A percentile compares a stretch with the other conserved stretches of the same genome.
phyloP scores from a whole-genome alignment of 306 rosid species.

The Castanea mollissima region DNA sequence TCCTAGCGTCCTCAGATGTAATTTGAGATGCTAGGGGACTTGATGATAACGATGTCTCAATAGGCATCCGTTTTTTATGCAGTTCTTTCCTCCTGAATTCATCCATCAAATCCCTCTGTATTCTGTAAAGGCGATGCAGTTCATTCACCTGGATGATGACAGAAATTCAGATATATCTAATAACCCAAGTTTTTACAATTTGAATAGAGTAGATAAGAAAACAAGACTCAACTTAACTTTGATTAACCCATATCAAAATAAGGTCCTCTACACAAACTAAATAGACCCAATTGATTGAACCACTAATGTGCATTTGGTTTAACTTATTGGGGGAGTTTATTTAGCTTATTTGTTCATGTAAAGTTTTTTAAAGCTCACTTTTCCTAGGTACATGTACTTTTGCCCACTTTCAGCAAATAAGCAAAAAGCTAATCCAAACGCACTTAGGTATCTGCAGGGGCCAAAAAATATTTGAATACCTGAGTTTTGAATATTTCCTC shows the following conservation, averaged over 20 bases:
- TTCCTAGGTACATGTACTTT: no score
- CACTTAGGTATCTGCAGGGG: not conserved
- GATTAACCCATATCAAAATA: conserved; percentile 16
- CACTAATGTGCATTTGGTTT: not conserved
- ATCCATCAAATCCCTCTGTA: conserved; percentile 85
- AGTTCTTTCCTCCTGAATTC: conserved; percentile 62
- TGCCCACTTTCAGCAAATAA: no score
- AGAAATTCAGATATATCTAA: conserved; percentile 21
- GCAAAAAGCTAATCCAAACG: no score
- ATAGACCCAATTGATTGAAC: conserved; percentile 13
- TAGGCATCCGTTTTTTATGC: conserved; percentile 45
- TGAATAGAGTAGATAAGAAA: conserved; percentile 7
- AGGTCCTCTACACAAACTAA: conserved; percentile 9
- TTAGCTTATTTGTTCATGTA: no score
- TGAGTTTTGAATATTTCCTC: conserved; percentile 80
- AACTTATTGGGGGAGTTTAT: no score
- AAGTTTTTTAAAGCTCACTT: no score
- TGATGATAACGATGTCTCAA: conserved; percentile 60
- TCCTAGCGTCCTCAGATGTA: conserved; percentile 54
- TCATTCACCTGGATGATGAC: conserved; percentile 64
- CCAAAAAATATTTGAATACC: conserved; percentile 40
- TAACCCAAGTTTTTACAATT: conserved; percentile 12
- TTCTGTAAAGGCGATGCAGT: conserved; percentile 87
- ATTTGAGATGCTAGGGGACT: conserved; percentile 67
- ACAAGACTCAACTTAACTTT: conserved; percentile 1